Evolutionary conservation across 2,329 filamentous ascomycete species (phyloP).

Genomic region (Chaetoscypha palmicola): DNA sequence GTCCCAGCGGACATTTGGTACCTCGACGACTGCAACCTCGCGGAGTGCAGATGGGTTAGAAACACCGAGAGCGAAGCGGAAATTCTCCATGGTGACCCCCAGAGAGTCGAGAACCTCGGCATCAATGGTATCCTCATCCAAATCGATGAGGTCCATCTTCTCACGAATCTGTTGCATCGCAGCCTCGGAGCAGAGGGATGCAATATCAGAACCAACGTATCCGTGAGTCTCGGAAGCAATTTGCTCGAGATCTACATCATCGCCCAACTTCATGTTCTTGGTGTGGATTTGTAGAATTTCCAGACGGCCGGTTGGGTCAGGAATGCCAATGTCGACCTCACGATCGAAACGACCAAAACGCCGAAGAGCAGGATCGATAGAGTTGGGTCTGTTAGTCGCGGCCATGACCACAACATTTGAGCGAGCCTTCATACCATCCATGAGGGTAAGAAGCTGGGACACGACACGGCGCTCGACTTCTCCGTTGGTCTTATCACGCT

Average conservation of each 20-base stretch:
- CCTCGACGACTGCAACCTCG: conserved; percentile 97
- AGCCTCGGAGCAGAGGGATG: conserved; percentile 95
- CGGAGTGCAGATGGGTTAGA: conserved; percentile 98
- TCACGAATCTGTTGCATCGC: conserved; percentile 99
- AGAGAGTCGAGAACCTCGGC: conserved; percentile 97
- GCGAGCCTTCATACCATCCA: conserved; percentile 99
- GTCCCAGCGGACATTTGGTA: conserved; percentile 98
- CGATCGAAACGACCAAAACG: conserved; percentile 98
- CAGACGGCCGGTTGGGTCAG: conserved; percentile 94
- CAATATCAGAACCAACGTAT: conserved; percentile 97
- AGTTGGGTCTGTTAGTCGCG: conserved; percentile 97
- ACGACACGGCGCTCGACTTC: conserved; percentile 98
- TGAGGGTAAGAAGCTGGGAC: conserved; percentile 90
- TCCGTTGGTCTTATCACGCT: conserved; percentile 99
- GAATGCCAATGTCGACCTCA: conserved; percentile 97
- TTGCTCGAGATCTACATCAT: conserved; percentile 93
- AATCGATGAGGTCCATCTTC: conserved; percentile 99
- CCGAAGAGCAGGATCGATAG: conserved; percentile 93
- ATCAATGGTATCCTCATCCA: conserved; percentile 98
- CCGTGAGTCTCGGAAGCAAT: conserved; percentile 97
- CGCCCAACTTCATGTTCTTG: conserved; percentile 99
- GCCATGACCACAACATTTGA: conserved; percentile 99
- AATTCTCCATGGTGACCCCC: conserved; percentile 99
- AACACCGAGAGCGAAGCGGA: conserved; percentile 95
- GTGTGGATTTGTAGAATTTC: conserved; percentile 99